Conservation (phyloP, 495 filamentous ascomycete species). For the Penicillium riverlandense region DNA sequence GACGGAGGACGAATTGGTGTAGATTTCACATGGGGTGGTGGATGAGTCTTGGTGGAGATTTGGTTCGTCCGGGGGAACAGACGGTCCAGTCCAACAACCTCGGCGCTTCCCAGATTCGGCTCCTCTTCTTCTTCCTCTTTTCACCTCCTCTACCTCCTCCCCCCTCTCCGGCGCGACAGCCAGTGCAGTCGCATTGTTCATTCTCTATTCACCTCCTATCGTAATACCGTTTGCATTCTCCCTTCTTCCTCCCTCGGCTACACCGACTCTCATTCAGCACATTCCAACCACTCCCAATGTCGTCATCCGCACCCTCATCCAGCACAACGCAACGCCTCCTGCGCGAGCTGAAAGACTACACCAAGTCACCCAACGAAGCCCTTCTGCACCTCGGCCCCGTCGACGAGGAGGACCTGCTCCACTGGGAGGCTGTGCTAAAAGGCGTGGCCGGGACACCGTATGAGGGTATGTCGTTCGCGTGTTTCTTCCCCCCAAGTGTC, state of each 20-base stretch:
- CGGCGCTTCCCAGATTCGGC: constrained; percentile 1
- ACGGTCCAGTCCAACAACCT: neutral
- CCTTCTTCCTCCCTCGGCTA: neutral
- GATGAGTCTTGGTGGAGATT: no score
- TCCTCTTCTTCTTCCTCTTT: neutral
- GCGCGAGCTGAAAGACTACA: constrained; percentile 56
- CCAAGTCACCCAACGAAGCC: constrained; percentile 45
- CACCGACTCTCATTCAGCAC: neutral
- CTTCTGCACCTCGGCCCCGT: constrained; percentile 59
- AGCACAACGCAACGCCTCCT: constrained; percentile 54
- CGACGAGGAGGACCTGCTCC: constrained; percentile 60
- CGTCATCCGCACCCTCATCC: constrained; percentile 18
- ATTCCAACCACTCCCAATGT: constrained; percentile 14
- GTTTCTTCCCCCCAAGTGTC: neutral
- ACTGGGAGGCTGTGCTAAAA: constrained; percentile 75
- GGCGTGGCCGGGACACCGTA: constrained; percentile 63
- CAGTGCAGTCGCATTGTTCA: no score
- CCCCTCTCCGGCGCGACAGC: neutral
- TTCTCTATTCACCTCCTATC: neutral
- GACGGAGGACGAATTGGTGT: neutral
- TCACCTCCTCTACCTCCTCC: neutral
- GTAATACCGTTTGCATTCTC: constrained; percentile 4
- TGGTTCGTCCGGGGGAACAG: no score
- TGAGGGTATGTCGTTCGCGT: constrained; percentile 44
- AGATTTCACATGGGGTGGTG: constrained; percentile 13